Evolutionary conservation across 805 yeast species (phyloP).

Genomic region (Torulaspora delbrueckii): DNA sequence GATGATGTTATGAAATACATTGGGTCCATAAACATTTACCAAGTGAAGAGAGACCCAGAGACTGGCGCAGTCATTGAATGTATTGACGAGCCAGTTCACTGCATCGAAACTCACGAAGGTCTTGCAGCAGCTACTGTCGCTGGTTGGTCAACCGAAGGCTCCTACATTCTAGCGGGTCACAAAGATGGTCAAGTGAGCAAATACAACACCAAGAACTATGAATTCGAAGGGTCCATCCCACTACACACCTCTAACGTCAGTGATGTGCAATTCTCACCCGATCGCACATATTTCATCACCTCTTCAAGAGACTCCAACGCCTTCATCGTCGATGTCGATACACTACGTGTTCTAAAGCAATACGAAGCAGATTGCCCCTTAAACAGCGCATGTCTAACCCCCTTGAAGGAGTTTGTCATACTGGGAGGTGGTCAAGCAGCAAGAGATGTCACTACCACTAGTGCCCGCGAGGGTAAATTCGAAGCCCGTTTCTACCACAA

Average conservation of each 20-base stretch:
- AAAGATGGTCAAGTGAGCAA: conserved; percentile 81
- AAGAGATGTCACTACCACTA: conserved; percentile 95
- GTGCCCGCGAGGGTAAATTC: conserved; percentile 89
- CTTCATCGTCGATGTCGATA: conserved; percentile 69
- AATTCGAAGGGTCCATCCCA: conserved; percentile 47
- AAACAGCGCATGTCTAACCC: conserved; percentile 93
- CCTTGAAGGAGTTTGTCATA: conserved; percentile 84
- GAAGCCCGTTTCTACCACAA: conserved; percentile 96
- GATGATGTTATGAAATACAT: conserved; percentile 89
- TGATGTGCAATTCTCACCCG: conserved; percentile 86
- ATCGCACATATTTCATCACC: conserved; percentile 83
- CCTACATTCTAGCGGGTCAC: conserved; percentile 78
- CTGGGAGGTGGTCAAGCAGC: conserved; percentile 99
- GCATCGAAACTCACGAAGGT: conserved; percentile 55
- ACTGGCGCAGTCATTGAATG: conserved; percentile 33
- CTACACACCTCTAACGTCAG: conserved; percentile 77
- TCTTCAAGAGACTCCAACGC: conserved; percentile 90
- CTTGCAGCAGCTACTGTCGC: conserved; percentile 72
- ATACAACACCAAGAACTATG: conserved; percentile 72
- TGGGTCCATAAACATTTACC: conserved; percentile 70
- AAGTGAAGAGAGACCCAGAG: conserved; percentile 45
- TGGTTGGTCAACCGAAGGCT: conserved; percentile 76
- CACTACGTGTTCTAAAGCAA: conserved; percentile 63
- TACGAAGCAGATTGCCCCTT: conserved; percentile 87
- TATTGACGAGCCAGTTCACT: conserved; percentile 51